phyloP scores from a whole-genome alignment of 2,329 filamentous ascomycete genomes.

The Pleomassaria siparia region DNA sequence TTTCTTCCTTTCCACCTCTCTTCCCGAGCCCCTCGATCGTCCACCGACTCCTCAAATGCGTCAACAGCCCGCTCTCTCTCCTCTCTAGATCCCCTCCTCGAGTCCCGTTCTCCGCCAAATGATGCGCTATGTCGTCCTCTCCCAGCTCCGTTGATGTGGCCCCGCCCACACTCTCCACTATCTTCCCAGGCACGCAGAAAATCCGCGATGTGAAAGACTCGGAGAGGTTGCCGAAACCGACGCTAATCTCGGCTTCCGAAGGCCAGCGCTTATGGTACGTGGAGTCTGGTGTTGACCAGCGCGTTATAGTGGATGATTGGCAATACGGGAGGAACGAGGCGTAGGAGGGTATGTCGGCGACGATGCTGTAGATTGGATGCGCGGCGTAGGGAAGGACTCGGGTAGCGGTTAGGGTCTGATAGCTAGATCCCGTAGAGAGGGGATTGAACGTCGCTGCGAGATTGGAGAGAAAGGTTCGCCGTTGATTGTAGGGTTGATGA shows the following conservation, averaged over 20 bases:
- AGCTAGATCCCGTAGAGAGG: slow-evolving; percentile 29
- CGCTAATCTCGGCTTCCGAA: slow-evolving; percentile 72
- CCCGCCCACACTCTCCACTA: slow-evolving; percentile 78
- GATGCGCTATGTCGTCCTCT: slow-evolving; percentile 45
- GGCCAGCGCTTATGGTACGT: slow-evolving; percentile 61
- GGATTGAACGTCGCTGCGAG: slow-evolving; percentile 48
- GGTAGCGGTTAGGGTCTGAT: slow-evolving; percentile 69
- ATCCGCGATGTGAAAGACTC: slow-evolving; percentile 82
- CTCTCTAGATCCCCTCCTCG: slow-evolving; percentile 6
- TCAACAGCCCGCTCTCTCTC: slow-evolving; percentile 55
- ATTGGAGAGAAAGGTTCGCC: slow-evolving; percentile 49
- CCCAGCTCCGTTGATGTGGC: slow-evolving; percentile 51
- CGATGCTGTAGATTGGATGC: slow-evolving; percentile 73
- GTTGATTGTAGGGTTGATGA: slow-evolving; percentile 18
- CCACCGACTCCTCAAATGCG: slow-evolving; percentile 71
- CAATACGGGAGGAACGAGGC: slow-evolving; percentile 90
- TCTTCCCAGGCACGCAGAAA: slow-evolving; percentile 70
- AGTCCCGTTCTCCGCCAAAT: slow-evolving; percentile 30
- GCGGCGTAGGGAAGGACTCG: slow-evolving; percentile 77
- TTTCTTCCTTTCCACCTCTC: slow-evolving; percentile 51
- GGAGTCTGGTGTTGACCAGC: slow-evolving; percentile 62
- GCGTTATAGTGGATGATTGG: slow-evolving; percentile 72
- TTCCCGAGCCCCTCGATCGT: slow-evolving; percentile 56
- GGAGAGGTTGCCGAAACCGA: slow-evolving; percentile 81
- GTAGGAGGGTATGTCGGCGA: slow-evolving; percentile 84